Evolutionary conservation across 1,139 yeast species (phyloP), one percentile per base, ranked within the genome.

Genomic region (Suzukiozyma palmioleophila): DNA sequence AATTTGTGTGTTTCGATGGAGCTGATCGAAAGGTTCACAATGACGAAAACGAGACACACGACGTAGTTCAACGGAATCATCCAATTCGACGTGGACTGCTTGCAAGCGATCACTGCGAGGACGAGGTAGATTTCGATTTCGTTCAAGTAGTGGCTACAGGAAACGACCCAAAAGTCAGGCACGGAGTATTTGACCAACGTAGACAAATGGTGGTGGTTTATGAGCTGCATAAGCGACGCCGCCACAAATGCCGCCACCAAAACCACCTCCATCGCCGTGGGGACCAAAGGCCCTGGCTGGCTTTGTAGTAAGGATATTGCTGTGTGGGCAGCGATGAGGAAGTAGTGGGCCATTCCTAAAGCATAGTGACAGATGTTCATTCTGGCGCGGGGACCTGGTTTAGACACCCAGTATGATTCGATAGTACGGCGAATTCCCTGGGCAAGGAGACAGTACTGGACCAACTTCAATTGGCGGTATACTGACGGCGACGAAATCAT

Each of bases 121-220:
- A 77, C 54, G 0, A 68, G 35, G 51, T 90, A 90, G 14, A 89
- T 74, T 24, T 75, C 41, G 1, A 86, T 63, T 54, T 90, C 97
- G 49, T 84, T 85, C 13, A 83, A 65, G 52, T 89, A 90, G 57
- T 90, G 97, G 0, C 97, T 90, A 51, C 89, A 82, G 10, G 84
- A 72, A 2, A 77, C 69, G 11, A 53, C 51, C 31, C 58, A 71
- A 31, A 59, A 58, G 0, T 55, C 53, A 0, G 97, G 97, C 26
- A 77, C 54, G 0, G 81, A 66, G 59, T 90, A 90, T 57, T 89
- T 89, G 16, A 63, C 63, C 32, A 88, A 64, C 3, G 59, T 49
- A 0, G 94, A 73, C 42, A 90, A 66, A 45, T 81, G 76, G 4
- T 44, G 42, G 57, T 90, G 97, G 50, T 77, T 76, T 16, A 48